phyloP scores from a whole-genome alignment of 257 asterid genomes.

The Primulina eburnea region DNA sequence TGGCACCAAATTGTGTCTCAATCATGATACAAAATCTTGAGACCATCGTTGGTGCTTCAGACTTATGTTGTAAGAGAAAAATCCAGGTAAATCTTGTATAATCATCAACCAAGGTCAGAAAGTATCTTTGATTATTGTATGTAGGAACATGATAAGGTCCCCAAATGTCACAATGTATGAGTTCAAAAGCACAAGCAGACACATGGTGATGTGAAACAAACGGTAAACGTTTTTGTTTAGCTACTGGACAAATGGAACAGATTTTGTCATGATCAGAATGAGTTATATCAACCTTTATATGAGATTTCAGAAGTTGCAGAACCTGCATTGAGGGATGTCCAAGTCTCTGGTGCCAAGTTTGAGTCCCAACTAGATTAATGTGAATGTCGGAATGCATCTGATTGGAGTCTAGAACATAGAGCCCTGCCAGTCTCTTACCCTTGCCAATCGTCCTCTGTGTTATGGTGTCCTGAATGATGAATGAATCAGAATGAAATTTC shows the following conservation, averaged over 20 bases:
- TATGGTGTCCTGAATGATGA: background rate
- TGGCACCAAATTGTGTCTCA: background rate
- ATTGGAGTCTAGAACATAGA: background rate
- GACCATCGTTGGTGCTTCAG: background rate
- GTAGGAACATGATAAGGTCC: background rate
- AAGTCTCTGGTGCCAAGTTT: too few species aligned
- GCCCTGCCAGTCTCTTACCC: too few species aligned
- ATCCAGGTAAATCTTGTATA: background rate
- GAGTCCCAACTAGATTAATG: too few species aligned
- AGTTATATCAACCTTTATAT: too few species aligned
- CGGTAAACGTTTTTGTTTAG: background rate
- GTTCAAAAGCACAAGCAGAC: background rate
- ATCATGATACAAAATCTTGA: background rate
- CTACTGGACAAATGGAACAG: background rate
- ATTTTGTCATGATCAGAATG: too few species aligned
- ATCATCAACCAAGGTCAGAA: background rate
- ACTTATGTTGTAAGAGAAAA: background rate
- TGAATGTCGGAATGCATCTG: too few species aligned
- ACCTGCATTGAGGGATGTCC: too few species aligned
- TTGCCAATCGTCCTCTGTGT: too few species aligned
- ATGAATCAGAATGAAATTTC: background rate
- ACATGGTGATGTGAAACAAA: background rate
- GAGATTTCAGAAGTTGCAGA: too few species aligned
- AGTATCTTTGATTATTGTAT: background rate
- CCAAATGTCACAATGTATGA: background rate